Base-by-base conservation (phyloP, 2,329 filamentous ascomycete genomes). In the Coniochaeta sp. region DNA sequence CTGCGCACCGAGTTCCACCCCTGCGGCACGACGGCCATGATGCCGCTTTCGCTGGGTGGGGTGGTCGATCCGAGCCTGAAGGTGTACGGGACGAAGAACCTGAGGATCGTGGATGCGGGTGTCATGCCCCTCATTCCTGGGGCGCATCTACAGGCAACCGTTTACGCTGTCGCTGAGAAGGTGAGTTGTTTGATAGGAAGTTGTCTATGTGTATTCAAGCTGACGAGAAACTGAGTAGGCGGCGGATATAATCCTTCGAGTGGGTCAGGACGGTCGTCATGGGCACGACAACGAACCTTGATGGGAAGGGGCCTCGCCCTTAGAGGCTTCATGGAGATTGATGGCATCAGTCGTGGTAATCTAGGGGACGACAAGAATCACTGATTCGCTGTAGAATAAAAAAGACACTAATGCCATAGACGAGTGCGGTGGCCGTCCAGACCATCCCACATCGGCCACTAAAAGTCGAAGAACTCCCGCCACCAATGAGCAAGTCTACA, bases 1-100 rank as follows among this genome's bases (percentile, higher is more conserved):
- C 54, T 67, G 26, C 63, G 59, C 31, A 68, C 66, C 19, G 67
- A 65, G 59, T 68, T 67, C n/a, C 67, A 68, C 61, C 64, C 64
- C 5, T 61, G 60, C 17, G 67, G 67, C 6, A 62, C 62, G 22
- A 62, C 61, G 24, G 61, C 62, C 5, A 64, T 65, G 61, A 9
- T 64, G 57, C 63, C 63, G 8, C 57, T 60, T 0, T 50, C 58
- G 17, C 52, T 63, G 31, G 54, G 54, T 6, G 54, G 31, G 9
- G 54, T 56, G 3, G 31, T 36, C 11, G 54, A 38, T 12, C 28
- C 28, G 17, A n/a, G 11, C 6, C n/a, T 56, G 31, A 34, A 26
- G n/a, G 54, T 56, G 54, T 38, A 56, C 54, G 54, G 31, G n/a
- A 38, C 8, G 17, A 31, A 31, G 31, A 56, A 56, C 28, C 54